Conservation (phyloP, 129 eudicot species). For the Silybum marianum region DNA sequence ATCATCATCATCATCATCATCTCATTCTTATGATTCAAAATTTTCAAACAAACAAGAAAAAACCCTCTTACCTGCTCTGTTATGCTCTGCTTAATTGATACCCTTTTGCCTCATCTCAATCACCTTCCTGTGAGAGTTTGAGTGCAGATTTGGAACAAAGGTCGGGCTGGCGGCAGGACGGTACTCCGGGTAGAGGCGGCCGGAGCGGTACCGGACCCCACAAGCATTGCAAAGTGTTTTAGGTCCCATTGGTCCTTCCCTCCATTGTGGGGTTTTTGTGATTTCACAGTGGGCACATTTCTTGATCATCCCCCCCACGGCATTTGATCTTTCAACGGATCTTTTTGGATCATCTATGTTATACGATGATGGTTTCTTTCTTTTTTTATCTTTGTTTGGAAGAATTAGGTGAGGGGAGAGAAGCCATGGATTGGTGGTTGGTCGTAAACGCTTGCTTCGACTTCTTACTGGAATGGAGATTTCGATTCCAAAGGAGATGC, state of each 20-base stretch:
- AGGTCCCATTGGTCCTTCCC: constrained; percentile 85
- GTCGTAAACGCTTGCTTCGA: constrained; percentile 61
- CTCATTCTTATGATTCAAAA: constrained; percentile 26
- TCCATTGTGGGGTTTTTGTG: constrained; percentile 88
- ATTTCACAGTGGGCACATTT: constrained; percentile 75
- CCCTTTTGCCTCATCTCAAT: constrained; percentile 66
- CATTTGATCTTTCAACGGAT: constrained; percentile 23
- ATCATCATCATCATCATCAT: neutral
- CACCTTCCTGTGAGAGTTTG: constrained; percentile 78
- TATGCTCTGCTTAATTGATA: constrained; percentile 13
- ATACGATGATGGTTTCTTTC: constrained; percentile 28
- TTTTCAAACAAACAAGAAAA: constrained; percentile 25
- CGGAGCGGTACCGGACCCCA: constrained; percentile 79
- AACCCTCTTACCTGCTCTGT: constrained; percentile 31
- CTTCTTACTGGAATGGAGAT: constrained; percentile 44
- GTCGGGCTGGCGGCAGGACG: constrained; percentile 90
- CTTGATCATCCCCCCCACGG: constrained; percentile 18
- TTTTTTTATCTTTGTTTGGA: constrained; percentile 41
- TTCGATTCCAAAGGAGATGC: constrained; percentile 34
- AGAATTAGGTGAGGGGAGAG: constrained; percentile 29
- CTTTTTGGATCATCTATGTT: constrained; percentile 22
- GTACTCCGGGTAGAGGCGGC: constrained; percentile 80
- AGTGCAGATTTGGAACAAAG: constrained; percentile 68
- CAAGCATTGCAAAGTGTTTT: constrained; percentile 88
- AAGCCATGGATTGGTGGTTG: constrained; percentile 53